phyloP scores from a whole-genome alignment of 1,139 yeast species.

The Suhomyces panamericanus region DNA sequence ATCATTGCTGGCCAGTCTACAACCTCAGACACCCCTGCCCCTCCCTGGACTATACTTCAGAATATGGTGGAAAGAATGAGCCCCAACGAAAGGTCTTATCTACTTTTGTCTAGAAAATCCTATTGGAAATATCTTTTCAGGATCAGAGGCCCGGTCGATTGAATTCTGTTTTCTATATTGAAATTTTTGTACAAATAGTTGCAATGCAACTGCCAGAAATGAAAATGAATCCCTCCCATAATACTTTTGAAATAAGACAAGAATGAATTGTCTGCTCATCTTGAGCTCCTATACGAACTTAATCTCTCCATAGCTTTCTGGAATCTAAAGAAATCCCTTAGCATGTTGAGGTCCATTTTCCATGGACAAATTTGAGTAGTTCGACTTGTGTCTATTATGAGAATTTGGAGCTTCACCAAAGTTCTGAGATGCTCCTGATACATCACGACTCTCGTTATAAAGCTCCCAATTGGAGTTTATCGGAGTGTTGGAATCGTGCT shows the following conservation, averaged over 20 bases:
- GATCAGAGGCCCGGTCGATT: not conserved
- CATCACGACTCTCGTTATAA: conserved; percentile 6
- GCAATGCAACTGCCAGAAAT: conserved; percentile 8
- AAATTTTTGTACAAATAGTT: conserved; percentile 1
- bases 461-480: conserved; percentile 16
- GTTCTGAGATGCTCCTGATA: not conserved
- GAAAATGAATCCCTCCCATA: not conserved
- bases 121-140: not conserved
- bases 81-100: not conserved
- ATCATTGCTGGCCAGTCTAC: not conserved
- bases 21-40: not conserved
- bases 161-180: not conserved
- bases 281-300: too few relatives aligned
- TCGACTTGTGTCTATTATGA: conserved; percentile 34
- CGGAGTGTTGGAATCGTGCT: conserved; percentile 20
- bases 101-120: not conserved
- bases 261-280: not conserved
- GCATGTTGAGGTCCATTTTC: conserved; percentile 33
- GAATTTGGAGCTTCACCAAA: conserved; percentile 2
- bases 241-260: not conserved
- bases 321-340: conserved; percentile 27
- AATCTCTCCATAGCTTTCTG: not conserved
- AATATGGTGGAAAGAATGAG: not conserved
- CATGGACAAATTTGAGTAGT: conserved; percentile 27
- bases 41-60: not conserved